Evolutionary conservation across 140 eudicot species (phyloP).

Genomic region (Bidens hawaiensis): DNA sequence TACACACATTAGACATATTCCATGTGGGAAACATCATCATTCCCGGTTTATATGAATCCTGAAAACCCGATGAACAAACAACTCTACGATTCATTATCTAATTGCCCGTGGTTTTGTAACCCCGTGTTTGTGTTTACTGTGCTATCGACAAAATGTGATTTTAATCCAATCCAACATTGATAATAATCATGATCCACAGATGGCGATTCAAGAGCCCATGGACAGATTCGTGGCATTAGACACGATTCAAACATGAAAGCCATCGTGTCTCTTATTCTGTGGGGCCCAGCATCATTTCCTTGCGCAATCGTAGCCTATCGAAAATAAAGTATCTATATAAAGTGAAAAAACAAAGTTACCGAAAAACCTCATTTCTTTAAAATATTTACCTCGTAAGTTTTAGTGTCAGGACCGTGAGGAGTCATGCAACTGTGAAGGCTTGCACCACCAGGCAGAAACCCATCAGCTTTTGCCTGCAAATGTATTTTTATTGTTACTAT

Average conservation of each 20-base stretch:
- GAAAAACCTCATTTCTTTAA: not conserved
- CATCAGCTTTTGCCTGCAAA: conserved; percentile 94
- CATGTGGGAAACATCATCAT: not conserved
- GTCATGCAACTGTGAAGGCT: conserved; percentile 99
- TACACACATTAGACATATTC: conserved; percentile 6
- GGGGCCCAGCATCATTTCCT: conserved; percentile 72
- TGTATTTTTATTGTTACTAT: not conserved
- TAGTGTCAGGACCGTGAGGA: conserved; percentile 99
- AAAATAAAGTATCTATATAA: not conserved
- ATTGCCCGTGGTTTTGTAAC: conserved; percentile 33
- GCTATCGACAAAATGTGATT: conserved; percentile 54
- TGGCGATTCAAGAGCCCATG: conserved; percentile 90
- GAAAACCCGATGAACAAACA: not conserved
- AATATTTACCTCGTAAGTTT: conserved; percentile 80
- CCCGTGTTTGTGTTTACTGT: conserved; percentile 11
- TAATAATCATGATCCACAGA: conserved; percentile 76
- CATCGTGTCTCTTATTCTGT: conserved; percentile 63
- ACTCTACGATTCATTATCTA: conserved; percentile 11
- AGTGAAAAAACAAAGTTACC: not conserved
- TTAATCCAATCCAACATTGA: conserved; percentile 94
- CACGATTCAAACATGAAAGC: conserved; percentile 98
- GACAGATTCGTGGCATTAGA: conserved; percentile 82
- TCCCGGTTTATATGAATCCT: conserved; percentile 9
- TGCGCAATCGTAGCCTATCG: conserved; percentile 69
- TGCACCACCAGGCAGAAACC: conserved; percentile 97